phyloP scores from a whole-genome alignment of 1,139 yeast genomes.

The Taphrina confusa region DNA sequence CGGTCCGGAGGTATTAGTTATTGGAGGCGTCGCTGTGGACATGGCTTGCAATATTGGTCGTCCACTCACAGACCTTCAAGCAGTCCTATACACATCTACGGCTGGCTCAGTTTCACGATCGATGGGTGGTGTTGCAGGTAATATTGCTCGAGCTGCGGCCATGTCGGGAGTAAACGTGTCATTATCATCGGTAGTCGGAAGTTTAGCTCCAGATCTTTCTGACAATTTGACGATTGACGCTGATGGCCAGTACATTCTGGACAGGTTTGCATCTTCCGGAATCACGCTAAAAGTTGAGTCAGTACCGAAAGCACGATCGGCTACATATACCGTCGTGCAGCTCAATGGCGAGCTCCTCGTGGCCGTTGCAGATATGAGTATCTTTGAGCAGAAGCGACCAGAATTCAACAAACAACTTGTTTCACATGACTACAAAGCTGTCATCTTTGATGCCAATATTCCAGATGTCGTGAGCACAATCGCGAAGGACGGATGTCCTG shows the following conservation, averaged over 20 bases:
- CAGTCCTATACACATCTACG: conserved; percentile 61
- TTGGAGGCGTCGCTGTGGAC: conserved; percentile 81
- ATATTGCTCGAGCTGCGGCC: conserved; percentile 54
- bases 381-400: conserved; percentile 57
- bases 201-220: not conserved
- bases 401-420: conserved; percentile 46
- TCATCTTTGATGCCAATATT: conserved; percentile 70
- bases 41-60: conserved; percentile 54
- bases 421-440: conserved; percentile 48
- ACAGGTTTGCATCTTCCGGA: conserved; percentile 43
- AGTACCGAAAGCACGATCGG: conserved; percentile 50
- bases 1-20: conserved; percentile 46
- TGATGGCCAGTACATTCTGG: conserved; percentile 53
- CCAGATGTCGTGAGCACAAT: conserved; percentile 48
- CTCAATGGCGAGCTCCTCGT: conserved; percentile 65
- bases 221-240: conserved; percentile 49
- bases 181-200: conserved; percentile 63
- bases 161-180: conserved; percentile 44
- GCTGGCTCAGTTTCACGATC: conserved; percentile 63
- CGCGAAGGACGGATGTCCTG: conserved; percentile 36
- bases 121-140: conserved; percentile 84
- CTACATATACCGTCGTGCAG: conserved; percentile 74
- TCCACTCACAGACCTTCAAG: not conserved
- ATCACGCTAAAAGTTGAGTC: conserved; percentile 39
- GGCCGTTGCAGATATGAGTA: conserved; percentile 84